Conservation (phyloP, 331 rosid species). For the Rosa hybrid region DNA sequence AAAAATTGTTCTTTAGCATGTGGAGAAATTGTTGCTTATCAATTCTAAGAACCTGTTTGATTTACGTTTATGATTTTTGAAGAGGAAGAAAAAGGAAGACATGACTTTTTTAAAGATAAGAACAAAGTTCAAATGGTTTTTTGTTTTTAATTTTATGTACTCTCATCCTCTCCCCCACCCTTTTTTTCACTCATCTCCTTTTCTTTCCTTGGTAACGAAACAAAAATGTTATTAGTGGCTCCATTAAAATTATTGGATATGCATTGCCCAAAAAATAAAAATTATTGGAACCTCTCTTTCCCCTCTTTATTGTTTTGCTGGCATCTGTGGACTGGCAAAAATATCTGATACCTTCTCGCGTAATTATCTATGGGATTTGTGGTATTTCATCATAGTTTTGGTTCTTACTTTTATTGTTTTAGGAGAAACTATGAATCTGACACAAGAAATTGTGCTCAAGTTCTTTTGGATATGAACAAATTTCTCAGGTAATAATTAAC, state of each 20-base stretch:
- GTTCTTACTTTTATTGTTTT: not conserved
- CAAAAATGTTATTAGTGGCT: not conserved
- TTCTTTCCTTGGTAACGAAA: not conserved
- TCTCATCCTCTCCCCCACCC: not conserved
- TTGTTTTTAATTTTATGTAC: not conserved
- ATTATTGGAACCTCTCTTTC: not conserved
- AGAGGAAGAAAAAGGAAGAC: not conserved
- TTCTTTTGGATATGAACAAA: not conserved
- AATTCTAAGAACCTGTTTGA: not conserved
- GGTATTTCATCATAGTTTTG: not conserved
- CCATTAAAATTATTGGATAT: not conserved
- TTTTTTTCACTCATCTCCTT: not conserved
- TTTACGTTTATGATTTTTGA: not conserved
- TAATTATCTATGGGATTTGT: not conserved
- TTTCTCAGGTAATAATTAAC: not conserved
- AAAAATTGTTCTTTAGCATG: not conserved
- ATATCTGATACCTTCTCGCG: not conserved
- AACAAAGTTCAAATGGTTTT: not conserved
- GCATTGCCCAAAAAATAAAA: no score
- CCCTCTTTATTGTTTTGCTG: not conserved
- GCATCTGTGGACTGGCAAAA: not conserved
- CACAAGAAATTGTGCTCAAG: not conserved
- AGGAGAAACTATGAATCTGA: not conserved
- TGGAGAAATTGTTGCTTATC: not conserved
- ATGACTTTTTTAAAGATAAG: no score